Evolutionary conservation across 2,329 filamentous ascomycete genomes (phyloP).

Genomic region (Exserohilum rostratum): DNA sequence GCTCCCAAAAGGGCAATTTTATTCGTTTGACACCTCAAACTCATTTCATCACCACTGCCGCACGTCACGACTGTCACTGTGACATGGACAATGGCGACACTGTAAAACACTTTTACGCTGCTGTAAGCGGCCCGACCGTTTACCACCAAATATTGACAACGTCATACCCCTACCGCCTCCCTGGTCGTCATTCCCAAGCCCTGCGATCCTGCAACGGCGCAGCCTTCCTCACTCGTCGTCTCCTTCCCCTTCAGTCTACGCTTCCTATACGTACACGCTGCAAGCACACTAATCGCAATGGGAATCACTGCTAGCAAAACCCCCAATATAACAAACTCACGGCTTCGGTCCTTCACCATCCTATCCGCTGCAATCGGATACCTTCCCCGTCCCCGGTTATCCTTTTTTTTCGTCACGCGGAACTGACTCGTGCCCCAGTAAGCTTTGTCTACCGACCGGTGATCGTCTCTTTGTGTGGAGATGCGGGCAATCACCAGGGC

Average conservation of each 20-base stretch:
- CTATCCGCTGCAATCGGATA: too few relatives aligned
- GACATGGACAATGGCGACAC: too few relatives aligned
- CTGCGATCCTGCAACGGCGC: too few relatives aligned
- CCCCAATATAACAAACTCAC: not conserved
- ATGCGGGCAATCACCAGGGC: not conserved
- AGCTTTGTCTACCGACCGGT: not conserved
- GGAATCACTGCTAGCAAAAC: not conserved
- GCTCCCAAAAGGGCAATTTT: too few relatives aligned
- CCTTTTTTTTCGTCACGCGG: too few relatives aligned
- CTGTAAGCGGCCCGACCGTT: too few relatives aligned
- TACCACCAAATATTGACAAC: not conserved
- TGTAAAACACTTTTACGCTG: too few relatives aligned
- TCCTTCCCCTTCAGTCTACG: not conserved
- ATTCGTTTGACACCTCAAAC: not conserved
- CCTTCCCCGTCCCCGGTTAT: too few relatives aligned
- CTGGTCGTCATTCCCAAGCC: not conserved
- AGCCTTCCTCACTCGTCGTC: not conserved
- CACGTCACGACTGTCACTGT: not conserved
- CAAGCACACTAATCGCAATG: slow-evolving; percentile 2
- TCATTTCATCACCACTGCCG: not conserved
- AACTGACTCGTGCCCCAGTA: not conserved
- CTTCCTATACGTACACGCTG: not conserved
- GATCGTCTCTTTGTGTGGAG: not conserved
- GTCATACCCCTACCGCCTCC: not conserved
- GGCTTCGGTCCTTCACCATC: slow-evolving; percentile 2